A percentile compares a stretch with the other conserved stretches of the same genome.
phyloP scores from a whole-genome alignment of 345 rosid species.

The Psidium friedrichsthalianum region DNA sequence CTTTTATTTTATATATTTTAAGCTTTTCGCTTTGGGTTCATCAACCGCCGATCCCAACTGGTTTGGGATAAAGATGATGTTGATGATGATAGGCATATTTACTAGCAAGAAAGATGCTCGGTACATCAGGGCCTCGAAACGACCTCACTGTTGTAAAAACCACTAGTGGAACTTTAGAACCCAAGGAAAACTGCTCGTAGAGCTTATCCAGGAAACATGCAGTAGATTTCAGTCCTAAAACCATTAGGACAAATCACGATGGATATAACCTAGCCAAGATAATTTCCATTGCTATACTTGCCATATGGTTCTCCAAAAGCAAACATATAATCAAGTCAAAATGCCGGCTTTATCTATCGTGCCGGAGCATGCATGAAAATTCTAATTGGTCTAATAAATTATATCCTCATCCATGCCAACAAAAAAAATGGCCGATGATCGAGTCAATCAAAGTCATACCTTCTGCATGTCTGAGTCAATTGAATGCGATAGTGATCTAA shows the following conservation, averaged over 20 bases:
- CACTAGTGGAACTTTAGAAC: neutral
- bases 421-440: neutral
- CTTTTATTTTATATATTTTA: no score
- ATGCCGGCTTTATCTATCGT: neutral
- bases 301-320: neutral
- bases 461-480: conserved; percentile 64
- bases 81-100: neutral
- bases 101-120: neutral
- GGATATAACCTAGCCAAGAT: neutral
- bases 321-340: neutral
- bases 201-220: neutral
- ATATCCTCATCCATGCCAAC: neutral
- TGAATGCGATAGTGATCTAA: conserved; percentile 60
- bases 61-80: no score
- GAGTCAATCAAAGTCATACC: conserved; percentile 22
- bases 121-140: neutral
- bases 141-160: neutral
- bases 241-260: neutral
- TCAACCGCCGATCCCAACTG: no score
- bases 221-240: neutral
- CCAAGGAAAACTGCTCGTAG: neutral
- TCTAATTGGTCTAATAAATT: neutral
- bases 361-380: neutral
- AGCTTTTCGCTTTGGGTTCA: no score
- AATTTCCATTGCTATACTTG: neutral